Evolutionary conservation across 2,329 filamentous ascomycete genomes (phyloP), one percentile per base, ranked within the genome.

Genomic region (Xylariaceae sp.): DNA sequence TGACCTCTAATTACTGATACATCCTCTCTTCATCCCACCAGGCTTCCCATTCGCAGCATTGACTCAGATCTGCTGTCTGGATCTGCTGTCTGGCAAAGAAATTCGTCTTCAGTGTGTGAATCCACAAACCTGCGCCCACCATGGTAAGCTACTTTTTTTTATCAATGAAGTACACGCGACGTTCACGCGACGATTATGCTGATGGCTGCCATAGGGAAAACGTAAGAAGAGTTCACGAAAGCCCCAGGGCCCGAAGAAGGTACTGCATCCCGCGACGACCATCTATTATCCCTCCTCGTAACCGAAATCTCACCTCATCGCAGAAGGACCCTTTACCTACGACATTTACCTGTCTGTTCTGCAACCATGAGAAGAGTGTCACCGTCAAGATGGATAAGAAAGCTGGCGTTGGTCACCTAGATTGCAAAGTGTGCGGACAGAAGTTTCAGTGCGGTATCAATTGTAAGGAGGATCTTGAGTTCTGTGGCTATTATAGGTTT

Each of bases 291-390:
- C 2, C 19, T 47, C 53, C 52, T n/a, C 44, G 50, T 19, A 45
- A 56, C 21, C 52, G 53, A 41, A 43, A 57, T 58, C 65, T 58
- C 60, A 54, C 29, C 10, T 9, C 37, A 26, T 50, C 40, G 42
- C 53, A 89, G 87, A 77, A 83, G 72, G 89, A 93, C 66, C 84
- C 86, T 41, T 81, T 95, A 18, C 82, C 89, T 2, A 93, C 90
- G 2, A 85, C 86, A n/a, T 99, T 99, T 75, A 91, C 93, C 54
- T 99, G 95, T 73, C 87, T 99, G 44, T 99, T 99, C 78, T 99
- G 95, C 81, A 98, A 97, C 74, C 93, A 98, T 76, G 95, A 98
- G 72, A 95, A 91, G 64, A 91, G 93, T 0, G 90, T 99, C 50
- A 83, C 86, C 23, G 90, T 97, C 65, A 95, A 96, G 75, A 82